Evolutionary conservation across 148 eudicot species (phyloP), one percentile per base, ranked within the genome.

Genomic region (Silene conica): DNA sequence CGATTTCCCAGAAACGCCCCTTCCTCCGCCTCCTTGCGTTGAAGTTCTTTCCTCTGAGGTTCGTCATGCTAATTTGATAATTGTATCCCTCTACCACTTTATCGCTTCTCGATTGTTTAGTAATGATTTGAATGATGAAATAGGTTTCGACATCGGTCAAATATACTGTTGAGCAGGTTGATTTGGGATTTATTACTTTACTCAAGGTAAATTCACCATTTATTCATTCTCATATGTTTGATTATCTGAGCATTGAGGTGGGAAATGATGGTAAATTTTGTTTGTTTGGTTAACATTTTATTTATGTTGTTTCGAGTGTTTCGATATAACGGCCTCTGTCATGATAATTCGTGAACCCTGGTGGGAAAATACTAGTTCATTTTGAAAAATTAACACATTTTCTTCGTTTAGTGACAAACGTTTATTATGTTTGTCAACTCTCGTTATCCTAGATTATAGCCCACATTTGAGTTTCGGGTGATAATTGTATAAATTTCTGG

Each of bases 21-120:
- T 78, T 14, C 82, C 88, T 38, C 88, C 91, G 72, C 89, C 41
- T 38, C 93, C 98, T 78, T 87, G 81, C 59, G 58, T 88, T 16
- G 97, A 95, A 87, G 89, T 95, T 38, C 80, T 86, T 66, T 87
- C 89, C 43, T 95, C 96, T 3, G 82, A 92, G 93, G 97, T 92
- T 56, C 5, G 46, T 71, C 12, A 48, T 48, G 14, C 54, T 34
- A 34, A 34, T 13, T 28, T 63, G 18, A 25, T 25, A 15, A 1
- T 52, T 16, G 10, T 15, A 52, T 16, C 18, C 11, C 4, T 22
- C 25, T 21, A 5, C 58, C 65, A 28, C n/a, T 4, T 14, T n/a
- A 28, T 3, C 3, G 31, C 31, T 28, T 3, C 31, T 28, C 3
- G 31, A 28, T 28, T 28, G n/a, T 28, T 28, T 1, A 28, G 31